Percentiles rank a stretch among this genome's conserved stretches.
These are phyloP conservation scores for Lippia alba DNA, from an alignment of 305 asterid genomes.

Conservation along the genomic window DNA sequence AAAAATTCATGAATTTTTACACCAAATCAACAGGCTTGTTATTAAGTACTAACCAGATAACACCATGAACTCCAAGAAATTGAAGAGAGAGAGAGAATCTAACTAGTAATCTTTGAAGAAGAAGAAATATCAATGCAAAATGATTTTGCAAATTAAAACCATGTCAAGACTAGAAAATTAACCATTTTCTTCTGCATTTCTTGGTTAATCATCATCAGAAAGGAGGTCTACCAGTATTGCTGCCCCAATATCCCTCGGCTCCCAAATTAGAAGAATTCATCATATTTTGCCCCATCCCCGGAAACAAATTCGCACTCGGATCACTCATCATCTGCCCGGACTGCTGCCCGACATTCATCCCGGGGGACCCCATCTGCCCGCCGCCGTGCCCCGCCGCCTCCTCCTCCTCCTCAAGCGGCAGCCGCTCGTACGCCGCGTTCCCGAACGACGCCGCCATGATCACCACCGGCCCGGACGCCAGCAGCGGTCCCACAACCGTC, in stretches of 20 bases:
- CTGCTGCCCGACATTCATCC: conserved; percentile 38
- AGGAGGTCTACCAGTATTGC: conserved; percentile 63
- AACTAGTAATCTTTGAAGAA: conserved; percentile 16
- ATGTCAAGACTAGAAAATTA: conserved; percentile 32
- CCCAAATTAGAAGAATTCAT: conserved; percentile 54
- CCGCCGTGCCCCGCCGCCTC: conserved; percentile 35
- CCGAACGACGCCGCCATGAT: conserved; percentile 92
- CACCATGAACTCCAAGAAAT: conserved; percentile 34
- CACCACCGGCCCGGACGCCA: conserved; percentile 83
- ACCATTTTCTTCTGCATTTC: not conserved
- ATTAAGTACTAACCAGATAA: conserved; percentile 29
- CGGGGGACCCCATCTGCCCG: conserved; percentile 55
- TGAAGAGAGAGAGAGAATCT: no score
- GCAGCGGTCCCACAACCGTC: conserved; percentile 74
- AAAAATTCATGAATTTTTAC: conserved; percentile 63
- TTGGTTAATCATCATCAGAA: conserved; percentile 34
- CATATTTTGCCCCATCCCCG: conserved; percentile 55
- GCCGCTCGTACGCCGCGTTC: conserved; percentile 84
- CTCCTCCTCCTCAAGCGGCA: conserved; percentile 84
- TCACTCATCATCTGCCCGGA: conserved; percentile 45
- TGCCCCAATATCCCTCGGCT: conserved; percentile 56
- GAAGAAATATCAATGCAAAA: conserved; percentile 28
- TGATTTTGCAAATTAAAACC: conserved; percentile 23
- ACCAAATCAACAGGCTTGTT: conserved; percentile 33
- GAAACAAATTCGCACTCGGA: conserved; percentile 44